A percentile compares a stretch with the other conserved stretches of the same genome.
Evolutionary conservation across 2,329 filamentous ascomycete genomes (phyloP).

Genomic region (Microcera coccophila): DNA sequence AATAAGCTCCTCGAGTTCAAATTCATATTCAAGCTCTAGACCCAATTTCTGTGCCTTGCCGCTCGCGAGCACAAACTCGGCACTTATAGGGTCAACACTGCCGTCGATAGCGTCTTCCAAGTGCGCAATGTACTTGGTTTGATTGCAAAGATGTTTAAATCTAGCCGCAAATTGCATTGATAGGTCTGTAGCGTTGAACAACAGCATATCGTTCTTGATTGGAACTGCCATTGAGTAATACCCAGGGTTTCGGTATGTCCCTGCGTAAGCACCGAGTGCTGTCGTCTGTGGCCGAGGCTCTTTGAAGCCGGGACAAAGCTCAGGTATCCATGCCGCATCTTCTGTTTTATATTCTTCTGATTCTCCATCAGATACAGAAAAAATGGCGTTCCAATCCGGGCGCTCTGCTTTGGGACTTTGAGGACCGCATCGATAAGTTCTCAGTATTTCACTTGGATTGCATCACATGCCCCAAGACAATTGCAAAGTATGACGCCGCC

Average conservation of each 20-base stretch:
- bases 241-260: conserved; percentile 25
- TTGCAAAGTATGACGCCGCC: conserved; percentile 27
- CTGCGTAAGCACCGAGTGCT: conserved; percentile 15
- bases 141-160: conserved; percentile 16
- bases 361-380: not conserved
- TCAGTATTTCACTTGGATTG: conserved; percentile 14
- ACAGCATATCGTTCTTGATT: conserved; percentile 14
- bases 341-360: not conserved
- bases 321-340: not conserved
- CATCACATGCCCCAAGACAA: conserved; percentile 11
- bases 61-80: conserved; percentile 19
- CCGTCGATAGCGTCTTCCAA: conserved; percentile 14
- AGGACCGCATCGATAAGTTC: conserved; percentile 19
- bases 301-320: not conserved
- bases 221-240: conserved; percentile 23
- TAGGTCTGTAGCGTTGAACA: conserved; percentile 26
- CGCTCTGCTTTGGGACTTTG: not conserved
- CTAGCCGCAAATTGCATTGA: conserved; percentile 25
- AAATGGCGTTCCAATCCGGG: not conserved
- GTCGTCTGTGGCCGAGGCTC: not conserved
- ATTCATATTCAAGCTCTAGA: conserved; percentile 7
- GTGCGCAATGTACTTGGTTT: conserved; percentile 17
- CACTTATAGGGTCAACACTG: conserved; percentile 7
- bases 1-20: conserved; percentile 13
- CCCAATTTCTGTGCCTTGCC: conserved; percentile 13